Evolutionary conservation across 805 yeast genomes (phyloP).

Genomic region (Candida railenensis): DNA sequence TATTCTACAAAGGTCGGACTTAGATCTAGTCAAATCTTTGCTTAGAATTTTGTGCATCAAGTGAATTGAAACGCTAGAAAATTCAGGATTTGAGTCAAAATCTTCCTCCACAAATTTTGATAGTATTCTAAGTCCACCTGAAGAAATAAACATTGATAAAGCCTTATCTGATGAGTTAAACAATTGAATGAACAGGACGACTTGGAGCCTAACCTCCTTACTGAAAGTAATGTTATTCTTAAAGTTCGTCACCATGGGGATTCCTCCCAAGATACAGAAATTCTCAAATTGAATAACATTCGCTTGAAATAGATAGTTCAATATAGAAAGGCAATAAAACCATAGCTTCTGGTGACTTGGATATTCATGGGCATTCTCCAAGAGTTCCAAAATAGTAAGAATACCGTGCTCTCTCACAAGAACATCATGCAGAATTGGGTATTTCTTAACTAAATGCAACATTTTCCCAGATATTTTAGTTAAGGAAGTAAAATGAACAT

Average conservation of each 20-base stretch:
- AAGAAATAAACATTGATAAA: constrained; percentile 40
- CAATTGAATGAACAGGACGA: constrained; percentile 31
- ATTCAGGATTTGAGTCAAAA: constrained; percentile 34
- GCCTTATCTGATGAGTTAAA: constrained; percentile 35
- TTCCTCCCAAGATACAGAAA: constrained; percentile 44
- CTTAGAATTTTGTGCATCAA: constrained; percentile 34
- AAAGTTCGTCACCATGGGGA: constrained; percentile 40
- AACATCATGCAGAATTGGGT: constrained; percentile 37
- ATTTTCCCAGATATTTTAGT: constrained; percentile 37
- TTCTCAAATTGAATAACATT: constrained; percentile 35
- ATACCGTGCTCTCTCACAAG: constrained; percentile 44
- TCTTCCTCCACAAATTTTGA: constrained; percentile 48
- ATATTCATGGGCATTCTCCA: constrained; percentile 34
- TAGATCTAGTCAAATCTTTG: constrained; percentile 35
- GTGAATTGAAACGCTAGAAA: constrained; percentile 37
- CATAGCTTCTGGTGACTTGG: constrained; percentile 33
- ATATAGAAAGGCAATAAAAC: constrained; percentile 33
- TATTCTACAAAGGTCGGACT: constrained; percentile 42
- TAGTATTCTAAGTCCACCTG: constrained; percentile 46
- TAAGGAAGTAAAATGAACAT: constrained; percentile 22
- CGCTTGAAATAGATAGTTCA: constrained; percentile 32
- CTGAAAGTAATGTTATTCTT: constrained; percentile 20
- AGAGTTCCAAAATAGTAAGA: constrained; percentile 35
- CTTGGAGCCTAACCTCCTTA: constrained; percentile 32
- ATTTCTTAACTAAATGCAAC: constrained; percentile 36